Evolutionary conservation across 345 rosid species (phyloP), one percentile per base, ranked within the genome.

Genomic region (Bruguiera parviflora): DNA sequence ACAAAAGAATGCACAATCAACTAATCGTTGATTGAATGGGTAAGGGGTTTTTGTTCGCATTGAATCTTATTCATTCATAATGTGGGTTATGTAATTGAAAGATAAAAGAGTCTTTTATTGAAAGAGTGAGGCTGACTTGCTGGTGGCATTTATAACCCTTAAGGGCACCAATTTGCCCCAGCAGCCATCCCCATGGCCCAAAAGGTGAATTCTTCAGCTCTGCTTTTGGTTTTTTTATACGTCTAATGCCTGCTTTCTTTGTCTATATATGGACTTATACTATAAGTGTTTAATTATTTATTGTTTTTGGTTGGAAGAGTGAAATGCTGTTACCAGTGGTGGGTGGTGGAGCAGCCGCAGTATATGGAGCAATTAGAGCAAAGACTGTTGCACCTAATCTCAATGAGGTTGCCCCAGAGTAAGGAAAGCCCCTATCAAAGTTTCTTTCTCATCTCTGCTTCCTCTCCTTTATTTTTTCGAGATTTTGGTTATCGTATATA

Each of bases 341-440:
- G 64, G 98, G 97, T 1, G 97, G 92, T 53, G 94, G 97, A 75
- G 97, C 97, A n/a, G 98, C 98, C n/a, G 96, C 96, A 8, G 87
- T 93, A 18, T 93, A 79, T 67, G 98, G 96, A 71, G 97, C 98
- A 11, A 85, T 89, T 68, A 81, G 96, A 67, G 98, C 97, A n/a
- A 93, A 91, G 78, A 83, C 88, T 62, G 49, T 84, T n/a, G 85
- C 97, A 2, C 94, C 97, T 73, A 71, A 84, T 74, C 86, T 93
- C 59, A 72, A 76, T 69, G 92, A 89, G 62, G 70, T 88, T 71
- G 87, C 89, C 72, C 69, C 89, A 20, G 98, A 93, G 78, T 89
- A 88, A 75, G 94, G 91, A 43, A 93, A 81, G 70, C 89, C 85
- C 78, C 85, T 91, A 24, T 93, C 98, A 31, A 89, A 93, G 98